Conservation (phyloP, 805 yeast genomes). For the Barnettozyma wickerhamii region DNA sequence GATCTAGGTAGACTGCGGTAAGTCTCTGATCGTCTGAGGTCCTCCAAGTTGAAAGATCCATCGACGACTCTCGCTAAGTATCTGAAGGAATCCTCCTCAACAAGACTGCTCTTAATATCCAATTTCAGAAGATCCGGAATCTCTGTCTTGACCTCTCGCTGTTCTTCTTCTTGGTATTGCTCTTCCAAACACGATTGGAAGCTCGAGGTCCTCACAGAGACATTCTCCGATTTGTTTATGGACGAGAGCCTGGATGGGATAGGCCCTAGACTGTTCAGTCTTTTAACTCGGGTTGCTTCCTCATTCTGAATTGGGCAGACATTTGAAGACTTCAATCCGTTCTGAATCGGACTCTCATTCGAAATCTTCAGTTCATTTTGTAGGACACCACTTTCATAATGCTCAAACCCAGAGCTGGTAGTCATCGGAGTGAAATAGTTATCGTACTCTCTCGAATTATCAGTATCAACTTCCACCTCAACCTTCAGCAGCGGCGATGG, state of each 20-base stretch:
- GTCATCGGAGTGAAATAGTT: conserved; percentile 24
- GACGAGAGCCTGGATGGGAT: too few species aligned
- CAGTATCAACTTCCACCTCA: conserved; percentile 16
- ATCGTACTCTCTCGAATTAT: conserved; percentile 13
- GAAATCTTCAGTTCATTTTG: neutral
- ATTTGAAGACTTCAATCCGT: conserved; percentile 1
- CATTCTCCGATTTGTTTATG: too few species aligned
- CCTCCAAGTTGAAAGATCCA: conserved; percentile 17
- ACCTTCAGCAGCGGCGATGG: conserved; percentile 19
- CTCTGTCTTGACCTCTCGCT: too few species aligned
- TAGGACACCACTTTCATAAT: conserved; percentile 2
- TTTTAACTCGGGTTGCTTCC: too few species aligned
- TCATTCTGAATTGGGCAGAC: too few species aligned
- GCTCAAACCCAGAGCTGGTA: conserved; percentile 8
- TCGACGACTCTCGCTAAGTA: conserved; percentile 37
- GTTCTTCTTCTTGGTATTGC: conserved; percentile 1
- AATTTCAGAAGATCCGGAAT: neutral
- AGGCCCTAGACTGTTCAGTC: too few species aligned
- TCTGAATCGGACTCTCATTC: conserved; percentile 7
- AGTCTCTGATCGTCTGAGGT: conserved; percentile 15
- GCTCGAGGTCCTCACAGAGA: conserved; percentile 13
- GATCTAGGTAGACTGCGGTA: conserved; percentile 23
- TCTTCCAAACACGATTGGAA: conserved; percentile 22
- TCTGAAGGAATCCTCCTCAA: conserved; percentile 37
- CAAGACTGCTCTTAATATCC: neutral